Percentiles rank a stretch among this genome's conserved stretches.
Evolutionary conservation across 768 basidiomycete genomes (phyloP).

Genomic region (Panaeolus cyanescens): DNA sequence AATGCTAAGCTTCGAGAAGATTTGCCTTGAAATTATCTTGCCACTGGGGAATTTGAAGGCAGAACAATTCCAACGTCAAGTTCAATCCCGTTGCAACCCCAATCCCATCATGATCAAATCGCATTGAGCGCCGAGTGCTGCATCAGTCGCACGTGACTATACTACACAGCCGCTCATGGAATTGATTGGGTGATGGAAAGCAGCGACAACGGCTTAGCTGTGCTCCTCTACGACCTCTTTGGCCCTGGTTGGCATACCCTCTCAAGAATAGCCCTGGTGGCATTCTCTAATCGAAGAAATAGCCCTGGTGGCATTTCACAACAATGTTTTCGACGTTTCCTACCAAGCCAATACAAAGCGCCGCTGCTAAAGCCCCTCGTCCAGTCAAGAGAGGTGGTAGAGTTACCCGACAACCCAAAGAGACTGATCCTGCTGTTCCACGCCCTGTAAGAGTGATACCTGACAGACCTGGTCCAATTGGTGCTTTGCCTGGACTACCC

Average conservation of each 20-base stretch:
- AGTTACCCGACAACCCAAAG: background rate
- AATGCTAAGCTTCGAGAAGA: too few species aligned
- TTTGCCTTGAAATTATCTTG: too few species aligned
- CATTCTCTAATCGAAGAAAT: slow-evolving; percentile 1
- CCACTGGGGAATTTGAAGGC: too few species aligned
- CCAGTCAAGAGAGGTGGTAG: slow-evolving; percentile 1
- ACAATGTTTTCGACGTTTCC: slow-evolving; percentile 1
- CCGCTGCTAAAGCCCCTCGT: background rate
- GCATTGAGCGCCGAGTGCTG: background rate
- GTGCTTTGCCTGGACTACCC: slow-evolving; percentile 24
- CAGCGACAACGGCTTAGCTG: background rate
- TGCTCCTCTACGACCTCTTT: background rate
- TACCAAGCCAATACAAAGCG: slow-evolving; percentile 8
- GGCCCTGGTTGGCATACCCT: background rate
- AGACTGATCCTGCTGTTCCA: slow-evolving; percentile 9
- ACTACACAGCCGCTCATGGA: background rate
- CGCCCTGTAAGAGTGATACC: slow-evolving; percentile 16
- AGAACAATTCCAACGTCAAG: too few species aligned
- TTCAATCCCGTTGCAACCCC: too few species aligned
- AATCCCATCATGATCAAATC: too few species aligned
- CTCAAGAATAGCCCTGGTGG: background rate
- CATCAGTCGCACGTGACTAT: background rate
- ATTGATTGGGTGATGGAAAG: background rate
- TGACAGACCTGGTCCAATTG: slow-evolving; percentile 25
- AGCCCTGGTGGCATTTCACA: slow-evolving; percentile 1